A percentile compares a stretch with the other conserved stretches of the same genome.
phyloP scores from a whole-genome alignment of 1,284 basidiomycete genomes.

The Gomphus bonarii region DNA sequence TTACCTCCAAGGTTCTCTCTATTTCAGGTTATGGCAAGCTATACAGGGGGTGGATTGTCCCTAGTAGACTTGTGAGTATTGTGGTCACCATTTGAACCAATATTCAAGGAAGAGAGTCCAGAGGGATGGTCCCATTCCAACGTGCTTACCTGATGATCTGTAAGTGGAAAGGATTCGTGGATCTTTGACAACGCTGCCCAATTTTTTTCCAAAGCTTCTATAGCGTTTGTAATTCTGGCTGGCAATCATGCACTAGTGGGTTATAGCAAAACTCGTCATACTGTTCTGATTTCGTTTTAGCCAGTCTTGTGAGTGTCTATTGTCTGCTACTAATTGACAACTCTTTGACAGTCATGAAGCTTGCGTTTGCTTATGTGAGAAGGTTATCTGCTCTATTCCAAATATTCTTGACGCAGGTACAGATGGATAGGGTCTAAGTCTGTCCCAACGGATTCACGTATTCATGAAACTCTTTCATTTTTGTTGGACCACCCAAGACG shows the following conservation, averaged over 20 bases:
- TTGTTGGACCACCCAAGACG: conserved; percentile 90
- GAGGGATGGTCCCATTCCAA: conserved; percentile 48
- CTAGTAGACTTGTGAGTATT: conserved; percentile 37
- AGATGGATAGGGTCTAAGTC: conserved; percentile 43
- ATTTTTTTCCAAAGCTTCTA: conserved; percentile 23
- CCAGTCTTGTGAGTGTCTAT: conserved; percentile 27
- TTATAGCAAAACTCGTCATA: conserved; percentile 7
- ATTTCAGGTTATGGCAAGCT: conserved; percentile 36
- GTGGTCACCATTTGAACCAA: background rate
- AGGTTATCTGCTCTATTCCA: background rate
- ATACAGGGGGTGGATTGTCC: conserved; percentile 45
- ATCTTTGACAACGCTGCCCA: background rate
- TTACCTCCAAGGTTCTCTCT: conserved; percentile 13
- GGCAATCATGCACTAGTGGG: conserved; percentile 45
- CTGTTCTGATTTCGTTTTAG: conserved; percentile 14
- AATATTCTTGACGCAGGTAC: background rate
- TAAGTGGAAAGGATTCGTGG: conserved; percentile 16
- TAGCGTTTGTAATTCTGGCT: conserved; percentile 40
- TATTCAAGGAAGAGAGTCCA: conserved; percentile 15
- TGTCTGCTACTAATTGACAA: background rate
- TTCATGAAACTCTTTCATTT: conserved; percentile 66
- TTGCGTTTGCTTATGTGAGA: conserved; percentile 34
- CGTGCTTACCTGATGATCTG: conserved; percentile 42
- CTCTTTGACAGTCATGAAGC: conserved; percentile 17
- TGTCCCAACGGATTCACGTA: conserved; percentile 34